Evolutionary conservation across 768 basidiomycete species (phyloP), one percentile per base, ranked within the genome.

Genomic region (Rhodocollybia butyracea): DNA sequence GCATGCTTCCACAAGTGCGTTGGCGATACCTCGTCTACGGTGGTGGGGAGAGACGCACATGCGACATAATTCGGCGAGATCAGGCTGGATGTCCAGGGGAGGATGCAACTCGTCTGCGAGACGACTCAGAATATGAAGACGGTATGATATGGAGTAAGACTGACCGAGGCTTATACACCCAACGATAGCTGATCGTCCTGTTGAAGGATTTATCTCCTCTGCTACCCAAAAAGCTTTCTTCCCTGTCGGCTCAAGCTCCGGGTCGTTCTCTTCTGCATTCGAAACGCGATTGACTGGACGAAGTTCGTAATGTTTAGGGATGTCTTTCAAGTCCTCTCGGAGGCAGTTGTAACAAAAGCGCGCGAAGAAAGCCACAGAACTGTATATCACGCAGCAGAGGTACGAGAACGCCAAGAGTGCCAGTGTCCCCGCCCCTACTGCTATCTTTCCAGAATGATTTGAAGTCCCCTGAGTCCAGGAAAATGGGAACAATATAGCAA

Each of bases 171-270:
- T 64, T 42, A 64, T 55, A 57, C 45, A 58, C 3, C 66, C 66
- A 10, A 65, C 57, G 19, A 66, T 57, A 31, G 60, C 56, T 5
- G 53, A 13, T 31, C 42, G 31, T 15, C 39, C 27, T 17, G 51
- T 53, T 15, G 10, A 26, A 22, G 30, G 19, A 32, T 38, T 41
- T 40, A 41, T 42, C 4, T 46, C 39, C 41, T 68, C 64, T 17
- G 62, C 66, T 13, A 66, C 63, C 66, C 66, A 68, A 51, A 68
- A 66, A 6, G 58, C 58, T 38, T 56, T 63, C 17, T 40, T 59
- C 1, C 59, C 60, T 13, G 26, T 39, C 17, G 51, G 21, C 3
- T 53, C 52, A 11, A n/a, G 24, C 15, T 48, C 48, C 2, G 41
- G 31, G 26, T 56, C 51, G 15, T 31, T 6, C 38, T 31, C 30